A percentile compares a stretch with the other conserved stretches of the same genome.
phyloP scores from a whole-genome alignment of 192 early-diverging fungal species.

The Pecoramyces ruminantium region DNA sequence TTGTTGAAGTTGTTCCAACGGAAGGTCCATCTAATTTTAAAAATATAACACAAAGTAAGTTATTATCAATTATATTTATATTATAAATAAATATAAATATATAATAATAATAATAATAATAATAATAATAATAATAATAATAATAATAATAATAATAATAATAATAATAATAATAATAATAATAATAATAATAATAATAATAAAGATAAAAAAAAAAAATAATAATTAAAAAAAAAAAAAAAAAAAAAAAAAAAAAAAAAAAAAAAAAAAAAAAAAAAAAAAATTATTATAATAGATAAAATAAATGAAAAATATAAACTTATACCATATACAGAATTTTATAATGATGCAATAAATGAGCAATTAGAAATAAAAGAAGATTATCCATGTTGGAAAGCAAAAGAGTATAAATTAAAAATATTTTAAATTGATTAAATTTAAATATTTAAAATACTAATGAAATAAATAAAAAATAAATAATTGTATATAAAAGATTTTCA shows the following conservation, averaged over 20 bases:
- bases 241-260: no score
- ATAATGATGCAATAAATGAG: constrained; percentile 51
- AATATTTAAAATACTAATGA: not conserved
- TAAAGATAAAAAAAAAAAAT: no score
- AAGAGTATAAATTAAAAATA: constrained; percentile 9
- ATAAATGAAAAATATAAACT: constrained; percentile 36
- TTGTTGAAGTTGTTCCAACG: not conserved
- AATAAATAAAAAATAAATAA: constrained; percentile 33
- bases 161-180: no score
- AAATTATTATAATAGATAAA: no score
- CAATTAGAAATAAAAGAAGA: constrained; percentile 61
- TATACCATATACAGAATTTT: constrained; percentile 43
- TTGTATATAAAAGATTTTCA: constrained; percentile 29
- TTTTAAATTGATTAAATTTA: not conserved
- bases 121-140: no score
- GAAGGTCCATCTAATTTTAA: not conserved
- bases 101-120: no score
- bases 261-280: no score
- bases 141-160: no score
- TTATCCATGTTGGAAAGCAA: constrained; percentile 48
- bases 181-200: no score
- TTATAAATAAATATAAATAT: no score
- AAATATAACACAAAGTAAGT: not conserved
- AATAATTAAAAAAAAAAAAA: no score
- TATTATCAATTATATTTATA: no score